Evolutionary conservation across 139 green algal genomes (phyloP).

Genomic region (Micractinium conductrix): DNA sequence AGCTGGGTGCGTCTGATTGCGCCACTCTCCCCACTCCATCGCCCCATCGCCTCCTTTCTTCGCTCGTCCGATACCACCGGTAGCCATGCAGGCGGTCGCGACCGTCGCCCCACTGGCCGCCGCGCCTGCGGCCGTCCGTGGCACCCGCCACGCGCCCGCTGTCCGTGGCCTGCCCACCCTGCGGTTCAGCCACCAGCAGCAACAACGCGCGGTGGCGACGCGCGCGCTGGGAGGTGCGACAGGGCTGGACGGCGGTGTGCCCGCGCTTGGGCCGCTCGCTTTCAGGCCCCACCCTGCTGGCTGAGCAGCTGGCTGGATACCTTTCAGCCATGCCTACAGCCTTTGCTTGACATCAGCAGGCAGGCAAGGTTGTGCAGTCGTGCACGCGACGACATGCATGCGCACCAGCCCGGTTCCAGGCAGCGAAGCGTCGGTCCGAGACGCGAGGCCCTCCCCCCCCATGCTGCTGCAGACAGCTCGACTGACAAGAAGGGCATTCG

Average conservation of each 20-base stretch:
- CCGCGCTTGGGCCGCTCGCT: neutral
- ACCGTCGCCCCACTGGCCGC: neutral
- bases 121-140: neutral
- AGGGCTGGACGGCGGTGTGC: neutral
- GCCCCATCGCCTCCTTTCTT: too few relatives aligned
- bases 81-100: too few relatives aligned
- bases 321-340: too few relatives aligned
- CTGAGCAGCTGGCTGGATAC: too few relatives aligned
- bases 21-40: too few relatives aligned
- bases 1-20: too few relatives aligned
- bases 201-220: neutral
- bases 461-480: conserved; percentile 7
- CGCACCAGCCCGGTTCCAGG: neutral
- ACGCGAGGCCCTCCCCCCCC: neutral
- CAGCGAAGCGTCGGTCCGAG: neutral
- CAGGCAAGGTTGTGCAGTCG: too few relatives aligned
- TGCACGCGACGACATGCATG: too few relatives aligned
- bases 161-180: neutral
- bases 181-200: neutral
- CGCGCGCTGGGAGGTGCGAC: conserved; percentile 26
- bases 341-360: too few relatives aligned
- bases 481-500: conserved; percentile 14
- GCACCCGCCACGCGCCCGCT: neutral
- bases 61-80: too few relatives aligned
- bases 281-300: too few relatives aligned